Conservation (phyloP, 192 early-diverging fungal species). For the Entophlyctis helioformis region DNA sequence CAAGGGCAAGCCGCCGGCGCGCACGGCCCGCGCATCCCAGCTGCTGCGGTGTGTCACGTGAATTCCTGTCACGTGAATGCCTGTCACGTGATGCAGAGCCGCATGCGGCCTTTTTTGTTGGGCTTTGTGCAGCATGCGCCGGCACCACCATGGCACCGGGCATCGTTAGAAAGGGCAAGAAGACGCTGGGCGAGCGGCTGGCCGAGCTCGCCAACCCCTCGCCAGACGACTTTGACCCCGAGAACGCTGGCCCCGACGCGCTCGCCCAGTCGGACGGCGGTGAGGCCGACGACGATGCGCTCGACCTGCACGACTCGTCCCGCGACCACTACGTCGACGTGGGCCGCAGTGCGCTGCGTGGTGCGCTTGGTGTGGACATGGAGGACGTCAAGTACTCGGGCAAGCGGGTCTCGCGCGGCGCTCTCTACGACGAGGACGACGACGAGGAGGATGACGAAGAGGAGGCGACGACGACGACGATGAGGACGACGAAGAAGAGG, state of each 20-base stretch:
- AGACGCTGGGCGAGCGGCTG: slow-evolving; percentile 22
- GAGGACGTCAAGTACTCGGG: slow-evolving; percentile 26
- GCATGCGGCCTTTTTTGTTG: no score
- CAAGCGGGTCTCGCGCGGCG: slow-evolving; percentile 14
- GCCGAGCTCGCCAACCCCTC: slow-evolving; percentile 19
- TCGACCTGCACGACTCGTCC: neutral
- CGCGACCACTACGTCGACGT: slow-evolving; percentile 28
- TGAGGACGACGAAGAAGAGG: slow-evolving; percentile 12
- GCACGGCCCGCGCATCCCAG: no score
- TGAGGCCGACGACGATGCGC: slow-evolving; percentile 2
- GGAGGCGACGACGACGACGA: slow-evolving; percentile 10
- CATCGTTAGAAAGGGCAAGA: no score
- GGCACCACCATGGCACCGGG: neutral
- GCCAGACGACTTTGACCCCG: slow-evolving; percentile 26
- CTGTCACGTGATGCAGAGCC: no score
- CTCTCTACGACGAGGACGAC: slow-evolving; percentile 4
- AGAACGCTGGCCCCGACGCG: slow-evolving; percentile 13
- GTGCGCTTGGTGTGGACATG: slow-evolving; percentile 8
- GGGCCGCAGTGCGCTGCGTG: slow-evolving; percentile 12
- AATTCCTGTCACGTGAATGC: no score
- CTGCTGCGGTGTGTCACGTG: no score
- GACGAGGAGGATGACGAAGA: slow-evolving; percentile 3
- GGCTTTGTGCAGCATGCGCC: no score
- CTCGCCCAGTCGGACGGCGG: slow-evolving; percentile 2
- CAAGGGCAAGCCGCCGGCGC: no score